Percentiles rank a stretch among this genome's conserved stretches.
Conservation (phyloP, 306 rosid genomes). For the Gynostemma pentaphyllum region DNA sequence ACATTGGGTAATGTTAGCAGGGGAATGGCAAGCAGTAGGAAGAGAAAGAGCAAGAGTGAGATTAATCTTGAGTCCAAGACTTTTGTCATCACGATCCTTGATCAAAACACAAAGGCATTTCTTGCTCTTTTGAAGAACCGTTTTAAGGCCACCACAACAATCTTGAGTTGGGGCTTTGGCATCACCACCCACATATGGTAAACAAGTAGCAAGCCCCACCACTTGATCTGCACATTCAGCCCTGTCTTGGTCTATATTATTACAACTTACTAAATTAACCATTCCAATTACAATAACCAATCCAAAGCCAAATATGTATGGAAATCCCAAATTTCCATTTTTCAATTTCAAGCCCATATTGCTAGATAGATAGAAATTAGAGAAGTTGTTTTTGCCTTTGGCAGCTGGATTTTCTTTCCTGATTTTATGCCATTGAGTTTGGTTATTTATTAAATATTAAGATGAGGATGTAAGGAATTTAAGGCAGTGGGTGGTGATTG, state of each 20-base stretch:
- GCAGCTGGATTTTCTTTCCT: too few relatives aligned
- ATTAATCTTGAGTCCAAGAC: constrained; percentile 46
- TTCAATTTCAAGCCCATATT: not conserved
- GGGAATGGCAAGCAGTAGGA: constrained; percentile 37
- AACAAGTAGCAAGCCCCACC: constrained; percentile 37
- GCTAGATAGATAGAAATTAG: too few relatives aligned
- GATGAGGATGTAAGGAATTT: not conserved
- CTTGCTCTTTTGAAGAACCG: constrained; percentile 39
- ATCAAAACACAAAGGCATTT: constrained; percentile 61
- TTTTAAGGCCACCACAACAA: constrained; percentile 53
- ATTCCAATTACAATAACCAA: not conserved
- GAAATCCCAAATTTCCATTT: too few relatives aligned
- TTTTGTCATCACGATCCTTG: constrained; percentile 61
- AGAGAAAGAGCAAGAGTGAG: constrained; percentile 44
- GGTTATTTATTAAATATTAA: too few relatives aligned
- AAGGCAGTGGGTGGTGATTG: not conserved
- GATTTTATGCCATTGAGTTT: too few relatives aligned
- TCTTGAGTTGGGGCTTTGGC: constrained; percentile 57
- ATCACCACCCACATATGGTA: constrained; percentile 44
- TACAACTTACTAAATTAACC: constrained; percentile 19
- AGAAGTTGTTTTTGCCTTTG: too few relatives aligned
- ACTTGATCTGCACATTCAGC: constrained; percentile 57
- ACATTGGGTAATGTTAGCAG: constrained; percentile 36
- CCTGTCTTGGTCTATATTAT: constrained; percentile 45
- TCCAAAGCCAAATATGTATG: too few relatives aligned